Percentiles rank a stretch among this genome's conserved stretches.
phyloP scores from a whole-genome alignment of 1,284 basidiomycete species.

The Sanghuangporus baumii region DNA sequence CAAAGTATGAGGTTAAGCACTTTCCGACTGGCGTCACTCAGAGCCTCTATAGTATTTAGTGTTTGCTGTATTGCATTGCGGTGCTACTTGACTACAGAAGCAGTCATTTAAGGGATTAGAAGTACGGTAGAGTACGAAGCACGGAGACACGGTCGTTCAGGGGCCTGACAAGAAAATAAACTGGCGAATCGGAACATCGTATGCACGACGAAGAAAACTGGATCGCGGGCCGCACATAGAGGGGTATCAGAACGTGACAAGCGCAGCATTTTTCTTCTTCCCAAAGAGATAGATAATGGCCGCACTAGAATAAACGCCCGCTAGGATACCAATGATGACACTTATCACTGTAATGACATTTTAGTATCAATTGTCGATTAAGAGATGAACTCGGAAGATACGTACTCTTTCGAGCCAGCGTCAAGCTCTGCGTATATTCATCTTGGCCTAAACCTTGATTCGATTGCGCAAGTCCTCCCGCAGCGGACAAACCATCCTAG shows the following conservation, averaged over 20 bases:
- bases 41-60: no score
- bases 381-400: conserved; percentile 37
- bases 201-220: not conserved
- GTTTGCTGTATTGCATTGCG: no score
- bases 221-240: not conserved
- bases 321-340: conserved; percentile 82
- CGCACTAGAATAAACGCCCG: conserved; percentile 78
- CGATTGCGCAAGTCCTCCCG: conserved; percentile 72
- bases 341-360: conserved; percentile 51
- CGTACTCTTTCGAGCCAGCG: conserved; percentile 20
- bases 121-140: no score
- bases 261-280: conserved; percentile 61
- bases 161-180: not conserved
- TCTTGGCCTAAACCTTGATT: conserved; percentile 64
- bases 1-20: no score
- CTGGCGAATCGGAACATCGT: not conserved
- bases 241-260: conserved; percentile 62
- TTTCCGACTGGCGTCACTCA: no score
- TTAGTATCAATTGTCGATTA: conserved; percentile 28
- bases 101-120: no score
- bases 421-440: conserved; percentile 18
- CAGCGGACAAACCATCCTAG: conserved; percentile 80
- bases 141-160: no score
- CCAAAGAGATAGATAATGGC: conserved; percentile 76
- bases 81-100: no score